Percentiles rank a stretch among this genome's conserved stretches.
Evolutionary conservation across 2,329 filamentous ascomycete species (phyloP).

Genomic region (Metarhizium brunneum): DNA sequence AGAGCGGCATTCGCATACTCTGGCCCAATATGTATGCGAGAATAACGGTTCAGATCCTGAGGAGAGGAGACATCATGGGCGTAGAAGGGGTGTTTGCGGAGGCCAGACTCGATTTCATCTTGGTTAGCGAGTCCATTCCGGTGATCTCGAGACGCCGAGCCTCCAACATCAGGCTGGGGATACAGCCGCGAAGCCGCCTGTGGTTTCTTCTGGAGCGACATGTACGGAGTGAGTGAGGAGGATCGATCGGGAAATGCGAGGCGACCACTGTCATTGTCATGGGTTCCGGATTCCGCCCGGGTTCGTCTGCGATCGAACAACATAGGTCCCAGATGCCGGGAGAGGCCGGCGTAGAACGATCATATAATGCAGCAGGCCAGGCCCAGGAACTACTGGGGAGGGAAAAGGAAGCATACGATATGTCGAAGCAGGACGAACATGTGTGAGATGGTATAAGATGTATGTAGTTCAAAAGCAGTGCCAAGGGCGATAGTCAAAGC

Average conservation of each 20-base stretch:
- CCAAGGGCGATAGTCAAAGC: neutral
- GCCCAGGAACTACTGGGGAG: neutral
- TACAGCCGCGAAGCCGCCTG: neutral
- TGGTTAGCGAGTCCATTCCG: constrained; percentile 1
- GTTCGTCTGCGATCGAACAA: neutral
- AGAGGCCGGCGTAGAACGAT: neutral
- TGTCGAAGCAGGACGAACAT: neutral
- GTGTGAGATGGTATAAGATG: neutral
- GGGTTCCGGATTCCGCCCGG: neutral
- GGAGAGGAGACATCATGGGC: neutral
- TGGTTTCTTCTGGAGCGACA: neutral
- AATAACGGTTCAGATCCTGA: neutral
- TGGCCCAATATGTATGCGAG: neutral
- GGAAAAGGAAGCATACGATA: neutral
- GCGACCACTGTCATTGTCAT: neutral
- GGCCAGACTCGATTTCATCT: neutral
- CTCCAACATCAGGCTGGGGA: neutral
- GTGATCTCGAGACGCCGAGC: neutral
- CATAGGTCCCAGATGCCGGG: neutral
- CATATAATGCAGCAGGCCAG: neutral
- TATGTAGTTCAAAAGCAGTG: neutral
- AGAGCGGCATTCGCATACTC: neutral
- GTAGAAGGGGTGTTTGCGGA: neutral
- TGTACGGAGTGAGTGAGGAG: neutral
- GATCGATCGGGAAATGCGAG: neutral